Base-by-base conservation (phyloP, 768 basidiomycete genomes). In the Hydnum rufescens region DNA sequence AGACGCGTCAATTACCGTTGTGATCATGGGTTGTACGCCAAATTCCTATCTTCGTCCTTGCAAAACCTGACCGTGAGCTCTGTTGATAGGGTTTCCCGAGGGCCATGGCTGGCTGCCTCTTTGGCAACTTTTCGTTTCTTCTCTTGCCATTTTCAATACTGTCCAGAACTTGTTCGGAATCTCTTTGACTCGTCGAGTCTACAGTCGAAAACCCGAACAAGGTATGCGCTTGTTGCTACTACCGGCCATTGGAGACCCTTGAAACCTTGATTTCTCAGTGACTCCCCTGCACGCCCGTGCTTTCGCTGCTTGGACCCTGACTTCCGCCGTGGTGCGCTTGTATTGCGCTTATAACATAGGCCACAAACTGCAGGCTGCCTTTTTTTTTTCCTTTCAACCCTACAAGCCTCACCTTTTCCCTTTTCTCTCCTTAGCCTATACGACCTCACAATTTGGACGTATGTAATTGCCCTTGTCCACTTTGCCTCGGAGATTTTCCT, bases 341-440 rank as follows among this genome's bases (percentile, higher is more conserved):
- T 90, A 90, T 59, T 85, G 88, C 6, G 89, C 93, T 4, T 96
- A 90, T 66, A 71, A 96, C 62, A 83, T 96, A 58, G 68, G 78
- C 54, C 71, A 77, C 61, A 86, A 86, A 67, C 68, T 72, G 93
- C 92, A 62, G 57, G 79, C 68, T 8, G 44, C 8, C 13, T 16
- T 8, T 8, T 16, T 47, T 8, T 26, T 28, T 22, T 6, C 42
- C 36, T 13, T 50, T 50, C 5, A 29, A 26, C 34, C 34, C 54
- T 32, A 55, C 48, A 47, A 22, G 34, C 39, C 56, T 36, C 26
- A 2, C 43, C 4, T 44, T 32, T 54, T 54, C 23, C 32, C 42
- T 16, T 36, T 30, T 22, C 43, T 30, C 4, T 16, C 19, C 28
- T n/a, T 59, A 96, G 92, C 26, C 67, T 90, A 22, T 99, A 95